Conservation (phyloP, 805 yeast species). For the Isabelozyma gotoi region DNA sequence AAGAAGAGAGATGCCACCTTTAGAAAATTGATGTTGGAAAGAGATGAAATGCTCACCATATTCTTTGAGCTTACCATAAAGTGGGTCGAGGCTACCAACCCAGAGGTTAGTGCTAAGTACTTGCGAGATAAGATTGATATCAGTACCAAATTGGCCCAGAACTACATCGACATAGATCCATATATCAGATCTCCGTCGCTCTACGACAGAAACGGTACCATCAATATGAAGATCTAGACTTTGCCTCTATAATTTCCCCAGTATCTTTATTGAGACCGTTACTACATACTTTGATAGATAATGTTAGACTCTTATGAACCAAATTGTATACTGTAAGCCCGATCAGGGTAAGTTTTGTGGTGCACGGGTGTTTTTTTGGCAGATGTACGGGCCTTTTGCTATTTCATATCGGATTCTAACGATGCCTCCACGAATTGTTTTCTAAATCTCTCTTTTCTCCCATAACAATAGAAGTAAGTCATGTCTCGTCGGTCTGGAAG, state of each 20-base stretch:
- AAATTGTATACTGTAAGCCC: no score
- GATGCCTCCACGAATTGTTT: background rate
- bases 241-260: no score
- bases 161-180: conserved; percentile 74
- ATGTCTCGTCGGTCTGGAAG: conserved; percentile 35
- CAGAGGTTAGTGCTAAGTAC: conserved; percentile 47
- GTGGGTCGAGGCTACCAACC: conserved; percentile 72
- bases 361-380: no score
- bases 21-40: conserved; percentile 45
- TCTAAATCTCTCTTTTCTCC: no score
- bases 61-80: conserved; percentile 65
- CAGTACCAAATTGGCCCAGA: conserved; percentile 53
- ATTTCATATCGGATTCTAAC: no score
- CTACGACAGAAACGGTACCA: conserved; percentile 73
- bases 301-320: no score
- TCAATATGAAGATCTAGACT: conserved; percentile 19
- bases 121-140: conserved; percentile 55
- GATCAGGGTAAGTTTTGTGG: no score
- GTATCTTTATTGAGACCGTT: no score
- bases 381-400: no score
- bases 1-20: conserved; percentile 38
- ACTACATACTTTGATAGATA: no score
- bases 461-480: no score
- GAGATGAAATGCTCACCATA: conserved; percentile 51
- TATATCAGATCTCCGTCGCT: conserved; percentile 76